phyloP scores from a whole-genome alignment of 805 yeast species.

The Phaffomyces thermotolerans region DNA sequence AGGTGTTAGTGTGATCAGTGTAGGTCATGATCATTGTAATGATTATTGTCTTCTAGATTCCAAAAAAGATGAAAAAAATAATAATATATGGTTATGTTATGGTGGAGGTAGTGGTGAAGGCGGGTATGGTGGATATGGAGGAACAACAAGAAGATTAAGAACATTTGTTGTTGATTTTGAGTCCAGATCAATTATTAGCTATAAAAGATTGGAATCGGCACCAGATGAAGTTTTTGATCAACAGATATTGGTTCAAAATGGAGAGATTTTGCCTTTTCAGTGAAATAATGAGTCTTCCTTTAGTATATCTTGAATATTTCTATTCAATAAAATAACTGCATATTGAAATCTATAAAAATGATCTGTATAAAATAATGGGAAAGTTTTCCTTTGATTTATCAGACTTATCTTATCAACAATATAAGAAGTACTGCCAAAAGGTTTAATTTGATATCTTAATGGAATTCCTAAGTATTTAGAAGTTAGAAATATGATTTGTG shows the following conservation, averaged over 20 bases:
- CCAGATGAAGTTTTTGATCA: slow-evolving; percentile 39
- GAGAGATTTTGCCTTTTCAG: slow-evolving; percentile 4
- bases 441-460: slow-evolving; percentile 31
- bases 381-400: slow-evolving; percentile 25
- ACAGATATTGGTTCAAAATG: slow-evolving; percentile 30
- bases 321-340: slow-evolving; percentile 29
- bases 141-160: slow-evolving; percentile 74
- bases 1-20: slow-evolving; percentile 69
- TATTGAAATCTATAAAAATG: slow-evolving; percentile 33
- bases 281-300: slow-evolving; percentile 7
- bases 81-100: slow-evolving; percentile 73
- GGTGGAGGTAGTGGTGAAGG: slow-evolving; percentile 96
- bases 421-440: slow-evolving; percentile 34
- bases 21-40: slow-evolving; percentile 95
- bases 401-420: slow-evolving; percentile 31
- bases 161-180: slow-evolving; percentile 56
- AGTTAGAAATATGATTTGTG: slow-evolving; percentile 26
- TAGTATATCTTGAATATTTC: slow-evolving; percentile 30
- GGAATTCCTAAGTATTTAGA: slow-evolving; percentile 30
- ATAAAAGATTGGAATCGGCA: slow-evolving; percentile 65
- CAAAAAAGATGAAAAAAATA: slow-evolving; percentile 21
- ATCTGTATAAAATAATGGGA: slow-evolving; percentile 34
- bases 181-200: slow-evolving; percentile 39
- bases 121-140: slow-evolving; percentile 92
- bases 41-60: slow-evolving; percentile 73